Evolutionary conservation across 2,329 filamentous ascomycete species (phyloP).

Genomic region (Epichloe festucae): DNA sequence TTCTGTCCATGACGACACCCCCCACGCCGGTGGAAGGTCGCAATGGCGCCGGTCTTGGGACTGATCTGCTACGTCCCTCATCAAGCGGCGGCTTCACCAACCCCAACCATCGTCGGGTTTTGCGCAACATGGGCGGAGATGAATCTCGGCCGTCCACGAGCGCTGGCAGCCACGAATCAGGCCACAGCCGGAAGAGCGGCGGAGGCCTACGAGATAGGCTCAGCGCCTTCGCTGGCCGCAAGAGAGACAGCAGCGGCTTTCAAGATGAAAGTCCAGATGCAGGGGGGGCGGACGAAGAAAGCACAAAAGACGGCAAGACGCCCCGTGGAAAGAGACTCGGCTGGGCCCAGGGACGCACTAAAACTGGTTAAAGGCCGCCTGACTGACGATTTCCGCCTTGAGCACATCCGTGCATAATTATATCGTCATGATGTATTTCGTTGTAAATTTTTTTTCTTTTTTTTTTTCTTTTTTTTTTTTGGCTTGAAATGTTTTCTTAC

Average conservation of each 20-base stretch:
- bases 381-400: too few relatives aligned
- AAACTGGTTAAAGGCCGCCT: conserved; percentile 8
- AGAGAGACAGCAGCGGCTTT: conserved; percentile 12
- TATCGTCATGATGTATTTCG: too few relatives aligned
- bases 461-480: too few relatives aligned
- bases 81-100: conserved; percentile 19
- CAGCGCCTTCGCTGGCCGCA: conserved; percentile 19
- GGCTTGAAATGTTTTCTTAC: too few relatives aligned
- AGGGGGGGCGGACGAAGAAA: conserved; percentile 11
- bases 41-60: conserved; percentile 13
- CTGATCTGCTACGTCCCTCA: conserved; percentile 19
- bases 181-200: conserved; percentile 16
- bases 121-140: conserved; percentile 8
- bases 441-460: too few relatives aligned
- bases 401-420: too few relatives aligned
- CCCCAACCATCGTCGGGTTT: conserved; percentile 8
- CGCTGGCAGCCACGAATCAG: conserved; percentile 14
- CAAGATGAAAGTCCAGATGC: conserved; percentile 10
- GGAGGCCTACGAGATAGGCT: conserved; percentile 23
- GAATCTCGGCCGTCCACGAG: conserved; percentile 20
- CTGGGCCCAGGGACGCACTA: conserved; percentile 10
- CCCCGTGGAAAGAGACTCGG: conserved; percentile 4
- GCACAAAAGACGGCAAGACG: conserved; percentile 4
- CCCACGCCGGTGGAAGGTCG: conserved; percentile 26
- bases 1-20: conserved; percentile 33